phyloP scores from a whole-genome alignment of 495 filamentous ascomycete genomes.

The Podospora bellae-mahoneyi region DNA sequence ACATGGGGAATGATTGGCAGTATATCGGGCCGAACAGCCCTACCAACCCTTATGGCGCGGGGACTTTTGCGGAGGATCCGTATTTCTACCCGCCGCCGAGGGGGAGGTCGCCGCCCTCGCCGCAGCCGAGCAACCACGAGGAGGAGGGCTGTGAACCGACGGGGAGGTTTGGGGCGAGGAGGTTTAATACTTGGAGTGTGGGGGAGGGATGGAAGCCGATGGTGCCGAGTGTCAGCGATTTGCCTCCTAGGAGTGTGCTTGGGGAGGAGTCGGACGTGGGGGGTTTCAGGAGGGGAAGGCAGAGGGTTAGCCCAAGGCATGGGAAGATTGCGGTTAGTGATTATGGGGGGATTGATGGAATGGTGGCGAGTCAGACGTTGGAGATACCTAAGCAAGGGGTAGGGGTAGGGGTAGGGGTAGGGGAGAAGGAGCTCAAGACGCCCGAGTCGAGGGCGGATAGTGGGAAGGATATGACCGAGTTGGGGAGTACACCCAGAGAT shows the following conservation, averaged over 20 bases:
- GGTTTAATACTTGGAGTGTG: slow-evolving; percentile 28
- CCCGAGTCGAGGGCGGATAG: slow-evolving; percentile 20
- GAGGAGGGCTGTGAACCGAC: slow-evolving; percentile 26
- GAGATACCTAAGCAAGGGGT: neutral
- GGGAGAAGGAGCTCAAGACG: slow-evolving; percentile 8
- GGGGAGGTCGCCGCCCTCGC: slow-evolving; percentile 47
- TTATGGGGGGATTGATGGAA: neutral
- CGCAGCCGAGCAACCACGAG: slow-evolving; percentile 39
- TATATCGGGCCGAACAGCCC: slow-evolving; percentile 20
- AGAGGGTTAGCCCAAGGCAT: neutral
- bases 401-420: neutral
- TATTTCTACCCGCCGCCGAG: slow-evolving; percentile 41
- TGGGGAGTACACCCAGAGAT: slow-evolving; percentile 10
- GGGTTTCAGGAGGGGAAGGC: neutral
- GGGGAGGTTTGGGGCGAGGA: slow-evolving; percentile 15
- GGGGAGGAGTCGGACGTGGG: neutral
- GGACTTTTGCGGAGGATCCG: slow-evolving; percentile 28
- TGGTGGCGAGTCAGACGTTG: neutral
- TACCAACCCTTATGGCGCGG: slow-evolving; percentile 24
- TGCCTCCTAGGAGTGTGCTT: slow-evolving; percentile 10
- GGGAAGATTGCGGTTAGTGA: neutral
- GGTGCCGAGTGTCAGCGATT: slow-evolving; percentile 25
- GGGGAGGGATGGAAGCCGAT: too few relatives aligned
- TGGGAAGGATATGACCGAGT: slow-evolving; percentile 24
- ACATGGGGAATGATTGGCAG: neutral